Conservation (phyloP, 1,284 basidiomycete species). For the Irpex rosettiformis region DNA sequence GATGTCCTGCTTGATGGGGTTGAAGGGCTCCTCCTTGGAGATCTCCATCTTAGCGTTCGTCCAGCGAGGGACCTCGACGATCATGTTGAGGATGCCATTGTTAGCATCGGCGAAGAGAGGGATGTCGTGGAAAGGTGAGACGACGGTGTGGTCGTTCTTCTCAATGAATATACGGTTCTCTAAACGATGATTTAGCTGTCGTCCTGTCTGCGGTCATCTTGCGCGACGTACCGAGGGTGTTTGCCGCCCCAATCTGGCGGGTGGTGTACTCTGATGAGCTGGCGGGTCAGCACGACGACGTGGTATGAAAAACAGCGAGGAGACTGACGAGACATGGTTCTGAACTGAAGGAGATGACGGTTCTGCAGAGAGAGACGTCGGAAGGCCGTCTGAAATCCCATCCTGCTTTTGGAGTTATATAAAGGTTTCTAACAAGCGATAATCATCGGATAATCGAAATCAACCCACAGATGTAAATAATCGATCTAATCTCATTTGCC, state of each 20-base stretch:
- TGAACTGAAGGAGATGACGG: constrained; percentile 47
- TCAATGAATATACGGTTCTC: constrained; percentile 96
- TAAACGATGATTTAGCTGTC: constrained; percentile 29
- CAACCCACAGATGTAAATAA: background rate
- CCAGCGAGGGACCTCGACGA: constrained; percentile 99
- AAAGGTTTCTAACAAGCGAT: constrained; percentile 16
- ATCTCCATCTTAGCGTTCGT: constrained; percentile 99
- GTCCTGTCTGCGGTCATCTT: background rate
- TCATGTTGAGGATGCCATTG: constrained; percentile 96
- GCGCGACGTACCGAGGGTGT: constrained; percentile 81
- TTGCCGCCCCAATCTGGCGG: constrained; percentile 82
- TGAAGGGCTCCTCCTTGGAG: constrained; percentile 95
- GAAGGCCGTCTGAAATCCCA: constrained; percentile 29
- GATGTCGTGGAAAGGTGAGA: constrained; percentile 95
- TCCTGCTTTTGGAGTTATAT: constrained; percentile 16
- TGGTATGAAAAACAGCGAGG: constrained; percentile 5
- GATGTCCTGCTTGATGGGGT: constrained; percentile 99
- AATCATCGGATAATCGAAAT: constrained; percentile 16
- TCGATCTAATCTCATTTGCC: constrained; percentile 8
- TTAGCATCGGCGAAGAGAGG: constrained; percentile 93
- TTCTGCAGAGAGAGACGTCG: constrained; percentile 57
- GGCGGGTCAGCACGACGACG: constrained; percentile 11
- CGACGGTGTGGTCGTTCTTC: constrained; percentile 68
- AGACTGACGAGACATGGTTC: constrained; percentile 59
- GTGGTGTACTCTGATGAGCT: constrained; percentile 58